Evolutionary conservation across 1,284 basidiomycete species (phyloP).

Genomic region (Ustilago esculenta): DNA sequence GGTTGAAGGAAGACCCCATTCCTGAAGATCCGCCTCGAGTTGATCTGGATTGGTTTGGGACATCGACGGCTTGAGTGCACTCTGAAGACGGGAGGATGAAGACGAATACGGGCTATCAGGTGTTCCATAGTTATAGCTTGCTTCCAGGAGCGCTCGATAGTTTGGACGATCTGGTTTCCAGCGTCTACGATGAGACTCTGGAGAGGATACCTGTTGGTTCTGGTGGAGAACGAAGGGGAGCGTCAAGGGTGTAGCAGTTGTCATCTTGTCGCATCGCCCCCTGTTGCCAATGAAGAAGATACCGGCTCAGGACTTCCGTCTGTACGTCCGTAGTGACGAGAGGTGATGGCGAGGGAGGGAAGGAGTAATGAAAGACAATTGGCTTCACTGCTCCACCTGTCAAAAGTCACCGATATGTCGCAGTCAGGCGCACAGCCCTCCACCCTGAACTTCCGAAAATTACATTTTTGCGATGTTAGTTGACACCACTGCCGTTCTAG

Average conservation of each 20-base stretch:
- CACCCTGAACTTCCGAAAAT: slow-evolving; percentile 1
- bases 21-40: slow-evolving; percentile 23
- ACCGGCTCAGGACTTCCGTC: too few species aligned
- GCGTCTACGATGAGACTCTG: slow-evolving; percentile 5
- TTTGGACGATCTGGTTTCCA: slow-evolving; percentile 35
- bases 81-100: background rate
- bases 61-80: background rate
- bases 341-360: too few species aligned
- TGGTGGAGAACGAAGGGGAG: slow-evolving; percentile 32
- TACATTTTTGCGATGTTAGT: slow-evolving; percentile 1
- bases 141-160: slow-evolving; percentile 25
- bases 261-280: slow-evolving; percentile 14
- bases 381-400: too few species aligned
- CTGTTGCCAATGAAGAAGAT: background rate
- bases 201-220: background rate
- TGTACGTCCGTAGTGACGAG: background rate
- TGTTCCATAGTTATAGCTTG: background rate
- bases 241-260: slow-evolving; percentile 27
- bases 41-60: slow-evolving; percentile 12
- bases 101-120: background rate
- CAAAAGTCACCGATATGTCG: too few species aligned
- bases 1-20: slow-evolving; percentile 31
- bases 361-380: too few species aligned
- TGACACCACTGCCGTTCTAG: background rate
- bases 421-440: slow-evolving; percentile 9